Evolutionary conservation across 192 early-diverging fungal genomes (phyloP), one percentile per base, ranked within the genome.

Genomic region (Gaertneriomyces semiglobifer): DNA sequence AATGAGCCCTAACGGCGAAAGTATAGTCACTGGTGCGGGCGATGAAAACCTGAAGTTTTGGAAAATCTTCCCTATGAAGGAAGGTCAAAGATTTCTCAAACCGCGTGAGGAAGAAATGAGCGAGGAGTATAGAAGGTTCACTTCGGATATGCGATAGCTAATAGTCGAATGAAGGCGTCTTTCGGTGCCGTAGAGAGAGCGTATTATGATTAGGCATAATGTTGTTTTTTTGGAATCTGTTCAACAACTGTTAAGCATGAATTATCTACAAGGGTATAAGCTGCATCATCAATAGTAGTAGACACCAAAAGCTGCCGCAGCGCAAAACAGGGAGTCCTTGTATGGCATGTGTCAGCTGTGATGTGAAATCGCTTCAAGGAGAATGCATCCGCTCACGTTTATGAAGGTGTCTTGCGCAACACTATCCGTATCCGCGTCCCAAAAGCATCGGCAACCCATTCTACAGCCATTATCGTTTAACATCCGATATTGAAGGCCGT

Each of bases 361-460:
- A 48, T 16, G 53, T 59, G 44, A 41, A 7, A 56, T 45, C 11
- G 16, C 14, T 33, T 33, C 25, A 33, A 33, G 25, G 25, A 33
- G 25, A 33, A 33, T 33, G 25, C 25, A 12, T 19, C 54, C 1
- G 70, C 71, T 64, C 66, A 84, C 84, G 64, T 84, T 86, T 40
- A 77, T 81, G 62, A 84, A 86, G 6, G 74, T 79, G 44, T 86
- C 81, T 43, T 86, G 78, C 3, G 82, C 84, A 48, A 86, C 62
- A 48, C 82, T 85, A 56, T 86, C 84, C n/a, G 84, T 77, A 67
- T 86, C 84, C 14, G 82, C 66, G 46, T 86, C 84, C 84, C 84
- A 86, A 41, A 86, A 80, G 46, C 82, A 84, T n/a, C 84, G 69
- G 45, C 79, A 79, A 38, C 80, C 80, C 74, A 86, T 80, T 58